Evolutionary conservation across 2,329 filamentous ascomycete genomes (phyloP).

Genomic region (Pseudogymnoascus sp.): DNA sequence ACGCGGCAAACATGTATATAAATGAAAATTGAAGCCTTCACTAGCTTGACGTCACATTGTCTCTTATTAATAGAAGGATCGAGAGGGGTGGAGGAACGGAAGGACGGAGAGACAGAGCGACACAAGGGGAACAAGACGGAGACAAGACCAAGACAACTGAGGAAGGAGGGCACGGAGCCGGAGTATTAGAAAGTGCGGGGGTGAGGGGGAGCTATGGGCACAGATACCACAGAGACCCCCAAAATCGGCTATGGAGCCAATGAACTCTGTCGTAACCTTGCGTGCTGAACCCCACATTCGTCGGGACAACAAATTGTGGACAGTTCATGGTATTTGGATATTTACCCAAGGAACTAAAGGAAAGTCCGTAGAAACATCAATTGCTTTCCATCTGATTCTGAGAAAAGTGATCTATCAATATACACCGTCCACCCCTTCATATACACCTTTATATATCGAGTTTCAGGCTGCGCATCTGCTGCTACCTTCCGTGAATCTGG

Average conservation of each 20-base stretch:
- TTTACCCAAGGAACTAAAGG: background rate
- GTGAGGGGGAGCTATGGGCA: background rate
- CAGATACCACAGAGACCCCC: background rate
- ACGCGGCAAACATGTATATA: background rate
- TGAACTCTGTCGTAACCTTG: background rate
- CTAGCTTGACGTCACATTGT: background rate
- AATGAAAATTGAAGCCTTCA: background rate
- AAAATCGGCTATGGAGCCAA: background rate
- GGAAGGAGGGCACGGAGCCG: background rate
- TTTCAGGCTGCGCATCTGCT: slow-evolving; percentile 6
- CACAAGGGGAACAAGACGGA: background rate
- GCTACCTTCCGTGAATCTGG: background rate
- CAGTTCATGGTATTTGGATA: slow-evolving; percentile 6
- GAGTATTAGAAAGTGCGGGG: background rate
- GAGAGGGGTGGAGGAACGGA: background rate
- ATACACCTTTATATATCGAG: background rate
- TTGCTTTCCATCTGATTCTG: background rate
- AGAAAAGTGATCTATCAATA: background rate
- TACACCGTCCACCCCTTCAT: background rate
- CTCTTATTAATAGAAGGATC: background rate
- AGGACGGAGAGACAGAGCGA: background rate
- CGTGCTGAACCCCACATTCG: slow-evolving; percentile 6
- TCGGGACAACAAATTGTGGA: slow-evolving; percentile 5
- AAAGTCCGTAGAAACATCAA: slow-evolving; percentile 4
- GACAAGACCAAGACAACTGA: background rate